phyloP scores from a whole-genome alignment of 148 eudicot species.

The Rhododendron ovatum region DNA sequence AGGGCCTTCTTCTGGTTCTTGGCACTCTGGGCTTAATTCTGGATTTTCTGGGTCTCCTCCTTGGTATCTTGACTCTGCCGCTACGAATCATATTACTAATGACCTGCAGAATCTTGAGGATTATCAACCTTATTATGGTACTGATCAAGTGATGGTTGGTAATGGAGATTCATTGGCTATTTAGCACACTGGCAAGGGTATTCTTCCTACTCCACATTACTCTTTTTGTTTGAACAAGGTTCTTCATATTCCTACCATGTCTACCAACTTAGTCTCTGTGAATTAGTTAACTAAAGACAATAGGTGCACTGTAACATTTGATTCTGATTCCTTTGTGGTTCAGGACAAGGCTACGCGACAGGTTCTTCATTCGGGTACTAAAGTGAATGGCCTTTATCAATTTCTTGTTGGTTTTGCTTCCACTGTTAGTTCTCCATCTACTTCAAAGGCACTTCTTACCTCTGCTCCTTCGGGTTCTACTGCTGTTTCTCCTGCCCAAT shows the following conservation, averaged over 20 bases:
- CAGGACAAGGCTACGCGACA: not conserved
- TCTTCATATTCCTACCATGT: not conserved
- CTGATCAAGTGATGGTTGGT: not conserved
- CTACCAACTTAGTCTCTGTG: not conserved
- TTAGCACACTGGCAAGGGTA: not conserved
- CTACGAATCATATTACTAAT: not conserved
- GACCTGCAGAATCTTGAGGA: not conserved
- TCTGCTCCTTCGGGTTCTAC: too few relatives aligned
- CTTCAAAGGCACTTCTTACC: too few relatives aligned
- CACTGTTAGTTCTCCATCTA: too few relatives aligned
- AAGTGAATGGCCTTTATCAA: not conserved
- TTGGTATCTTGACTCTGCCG: not conserved
- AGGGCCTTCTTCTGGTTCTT: too few relatives aligned
- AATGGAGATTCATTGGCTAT: not conserved
- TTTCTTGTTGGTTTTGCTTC: too few relatives aligned
- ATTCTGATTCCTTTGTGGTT: not conserved
- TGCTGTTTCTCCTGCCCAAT: too few relatives aligned
- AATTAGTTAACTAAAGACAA: not conserved
- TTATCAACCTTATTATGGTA: not conserved
- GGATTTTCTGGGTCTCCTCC: too few relatives aligned
- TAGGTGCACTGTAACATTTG: not conserved
- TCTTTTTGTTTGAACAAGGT: not conserved
- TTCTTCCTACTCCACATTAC: not conserved
- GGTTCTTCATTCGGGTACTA: not conserved
- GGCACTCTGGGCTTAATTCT: too few relatives aligned